Conservation (phyloP, 257 asterid genomes). For the Ballota nigra region DNA sequence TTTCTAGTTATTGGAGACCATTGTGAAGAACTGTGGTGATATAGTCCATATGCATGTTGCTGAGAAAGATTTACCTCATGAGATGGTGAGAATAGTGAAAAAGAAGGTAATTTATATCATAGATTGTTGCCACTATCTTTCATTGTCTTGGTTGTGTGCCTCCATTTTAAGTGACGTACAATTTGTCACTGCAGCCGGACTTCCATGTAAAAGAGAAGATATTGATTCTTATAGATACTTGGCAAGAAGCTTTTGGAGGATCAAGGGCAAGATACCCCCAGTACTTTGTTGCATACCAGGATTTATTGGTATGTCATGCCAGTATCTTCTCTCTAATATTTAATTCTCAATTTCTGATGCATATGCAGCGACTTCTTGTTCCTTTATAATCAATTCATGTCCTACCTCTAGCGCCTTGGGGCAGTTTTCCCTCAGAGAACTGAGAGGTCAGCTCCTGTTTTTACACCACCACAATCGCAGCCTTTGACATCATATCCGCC, state of each 20-base stretch:
- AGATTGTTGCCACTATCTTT: background rate
- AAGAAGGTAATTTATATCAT: slow-evolving; percentile 59
- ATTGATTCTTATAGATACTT: slow-evolving; percentile 89
- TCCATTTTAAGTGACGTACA: slow-evolving; percentile 21
- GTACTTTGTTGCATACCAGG: slow-evolving; percentile 91
- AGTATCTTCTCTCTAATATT: slow-evolving; percentile 11
- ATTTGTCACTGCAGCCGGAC: slow-evolving; percentile 78
- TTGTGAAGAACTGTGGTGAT: slow-evolving; percentile 81
- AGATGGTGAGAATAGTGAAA: slow-evolving; percentile 73
- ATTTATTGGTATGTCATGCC: slow-evolving; percentile 64
- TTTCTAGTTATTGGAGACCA: slow-evolving; percentile 68
- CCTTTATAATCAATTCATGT: slow-evolving; percentile 16
- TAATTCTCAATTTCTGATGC: slow-evolving; percentile 15
- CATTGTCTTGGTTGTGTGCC: slow-evolving; percentile 7
- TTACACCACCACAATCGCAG: slow-evolving; percentile 91
- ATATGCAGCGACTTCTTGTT: slow-evolving; percentile 16
- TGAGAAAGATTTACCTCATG: slow-evolving; percentile 69
- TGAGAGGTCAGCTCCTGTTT: slow-evolving; percentile 84
- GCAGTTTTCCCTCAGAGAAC: slow-evolving; percentile 96
- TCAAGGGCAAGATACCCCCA: slow-evolving; percentile 91
- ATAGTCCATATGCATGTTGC: slow-evolving; percentile 81
- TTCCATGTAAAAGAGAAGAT: slow-evolving; percentile 97
- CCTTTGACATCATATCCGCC: slow-evolving; percentile 87
- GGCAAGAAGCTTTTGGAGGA: slow-evolving; percentile 99
- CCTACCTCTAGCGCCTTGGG: slow-evolving; percentile 73